A percentile compares a stretch with the other conserved stretches of the same genome.
Evolutionary conservation across 805 yeast genomes (phyloP).

Genomic region (Dipodascus albidus): DNA sequence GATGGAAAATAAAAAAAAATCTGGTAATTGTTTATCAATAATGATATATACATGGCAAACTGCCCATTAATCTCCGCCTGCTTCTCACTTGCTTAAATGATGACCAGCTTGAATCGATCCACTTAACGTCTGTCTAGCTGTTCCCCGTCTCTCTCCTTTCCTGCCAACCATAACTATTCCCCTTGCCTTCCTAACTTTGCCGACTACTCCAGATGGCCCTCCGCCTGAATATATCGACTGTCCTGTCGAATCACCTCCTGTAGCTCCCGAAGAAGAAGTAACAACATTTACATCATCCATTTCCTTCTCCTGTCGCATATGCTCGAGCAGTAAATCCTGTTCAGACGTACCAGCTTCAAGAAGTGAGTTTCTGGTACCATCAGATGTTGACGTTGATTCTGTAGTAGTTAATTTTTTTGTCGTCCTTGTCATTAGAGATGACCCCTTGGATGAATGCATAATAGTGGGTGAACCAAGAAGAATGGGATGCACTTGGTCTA

Average conservation of each 20-base stretch:
- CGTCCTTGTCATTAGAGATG: too few relatives aligned
- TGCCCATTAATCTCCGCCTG: too few relatives aligned
- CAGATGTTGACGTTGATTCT: not conserved
- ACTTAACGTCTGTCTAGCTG: constrained; percentile 14
- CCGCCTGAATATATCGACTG: constrained; percentile 1
- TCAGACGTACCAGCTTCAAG: not conserved
- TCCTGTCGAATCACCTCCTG: not conserved
- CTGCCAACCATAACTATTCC: constrained; percentile 3
- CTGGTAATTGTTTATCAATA: not conserved
- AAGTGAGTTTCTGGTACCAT: not conserved
- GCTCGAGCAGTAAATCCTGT: not conserved
- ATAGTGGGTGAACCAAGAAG: constrained; percentile 8
- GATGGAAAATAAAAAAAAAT: too few relatives aligned
- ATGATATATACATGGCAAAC: not conserved
- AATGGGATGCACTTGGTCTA: constrained; percentile 11
- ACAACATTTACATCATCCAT: constrained; percentile 3
- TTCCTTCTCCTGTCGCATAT: constrained; percentile 4
- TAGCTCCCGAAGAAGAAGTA: not conserved
- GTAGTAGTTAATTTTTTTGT: too few relatives aligned
- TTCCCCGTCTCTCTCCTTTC: constrained; percentile 6
- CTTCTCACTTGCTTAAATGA: constrained; percentile 6
- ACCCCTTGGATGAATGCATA: not conserved
- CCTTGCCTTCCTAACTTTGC: constrained; percentile 4
- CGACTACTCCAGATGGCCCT: constrained; percentile 4
- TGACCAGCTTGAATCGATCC: constrained; percentile 16